phyloP scores from a whole-genome alignment of 108 stramenopile species.

The Cyclostephanos invisitatus region DNA sequence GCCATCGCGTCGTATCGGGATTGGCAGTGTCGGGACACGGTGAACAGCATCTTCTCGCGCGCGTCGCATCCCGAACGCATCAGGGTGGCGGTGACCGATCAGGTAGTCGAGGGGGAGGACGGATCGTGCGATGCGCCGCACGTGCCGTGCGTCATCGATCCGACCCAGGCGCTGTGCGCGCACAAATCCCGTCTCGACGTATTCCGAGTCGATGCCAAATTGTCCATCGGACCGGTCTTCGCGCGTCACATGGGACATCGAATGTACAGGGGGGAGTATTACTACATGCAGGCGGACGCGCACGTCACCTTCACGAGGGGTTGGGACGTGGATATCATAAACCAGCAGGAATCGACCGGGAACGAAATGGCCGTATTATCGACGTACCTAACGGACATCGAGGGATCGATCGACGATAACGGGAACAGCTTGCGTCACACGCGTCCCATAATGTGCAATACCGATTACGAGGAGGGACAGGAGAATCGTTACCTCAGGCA shows the following conservation, averaged over 20 bases:
- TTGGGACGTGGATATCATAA: slow-evolving; percentile 92
- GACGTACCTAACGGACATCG: slow-evolving; percentile 86
- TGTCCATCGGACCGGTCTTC: slow-evolving; percentile 88
- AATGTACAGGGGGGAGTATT: slow-evolving; percentile 92
- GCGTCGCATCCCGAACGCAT: slow-evolving; percentile 68
- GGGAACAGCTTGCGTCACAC: slow-evolving; percentile 77
- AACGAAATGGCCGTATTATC: slow-evolving; percentile 94
- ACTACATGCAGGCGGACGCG: slow-evolving; percentile 94
- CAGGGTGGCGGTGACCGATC: slow-evolving; percentile 79
- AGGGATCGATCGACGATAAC: slow-evolving; percentile 64
- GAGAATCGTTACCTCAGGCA: slow-evolving; percentile 84
- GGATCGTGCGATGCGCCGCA: slow-evolving; percentile 74
- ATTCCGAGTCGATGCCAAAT: slow-evolving; percentile 75
- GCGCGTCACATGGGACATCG: slow-evolving; percentile 89
- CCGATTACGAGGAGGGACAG: slow-evolving; percentile 78
- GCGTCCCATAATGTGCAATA: slow-evolving; percentile 91
- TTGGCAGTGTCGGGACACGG: slow-evolving; percentile 75
- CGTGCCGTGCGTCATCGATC: slow-evolving; percentile 62
- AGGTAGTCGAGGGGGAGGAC: slow-evolving; percentile 81
- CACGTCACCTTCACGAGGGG: slow-evolving; percentile 89
- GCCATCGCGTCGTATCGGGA: slow-evolving; percentile 84
- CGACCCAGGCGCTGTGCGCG: slow-evolving; percentile 72
- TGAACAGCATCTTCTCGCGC: slow-evolving; percentile 64
- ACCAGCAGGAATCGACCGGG: slow-evolving; percentile 71
- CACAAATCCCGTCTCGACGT: slow-evolving; percentile 78